phyloP scores from a whole-genome alignment of 1,284 basidiomycete genomes.

The Naganishia sp. region DNA sequence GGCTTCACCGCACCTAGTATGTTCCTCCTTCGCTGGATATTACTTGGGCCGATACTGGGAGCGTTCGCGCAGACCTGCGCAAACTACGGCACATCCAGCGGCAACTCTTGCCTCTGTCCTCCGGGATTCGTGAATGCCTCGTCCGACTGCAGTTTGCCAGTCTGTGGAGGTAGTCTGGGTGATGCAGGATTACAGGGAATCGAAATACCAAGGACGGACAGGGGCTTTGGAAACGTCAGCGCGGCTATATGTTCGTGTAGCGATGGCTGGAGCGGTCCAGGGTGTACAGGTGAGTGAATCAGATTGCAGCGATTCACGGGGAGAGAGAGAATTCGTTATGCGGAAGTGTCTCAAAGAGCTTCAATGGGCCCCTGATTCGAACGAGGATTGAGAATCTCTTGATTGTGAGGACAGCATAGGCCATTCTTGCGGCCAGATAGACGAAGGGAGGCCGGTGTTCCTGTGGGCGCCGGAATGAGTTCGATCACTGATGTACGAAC shows the following conservation, averaged over 20 bases:
- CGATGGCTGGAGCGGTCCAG: conserved; percentile 70
- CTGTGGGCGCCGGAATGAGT: no score
- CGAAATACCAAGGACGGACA: conserved; percentile 44
- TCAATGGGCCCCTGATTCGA: no score
- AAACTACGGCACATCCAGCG: conserved; percentile 65
- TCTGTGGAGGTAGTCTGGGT: conserved; percentile 77
- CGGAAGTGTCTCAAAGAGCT: no score
- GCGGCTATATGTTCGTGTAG: conserved; percentile 65
- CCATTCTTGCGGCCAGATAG: no score
- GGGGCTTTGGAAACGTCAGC: conserved; percentile 65
- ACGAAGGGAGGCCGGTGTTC: no score
- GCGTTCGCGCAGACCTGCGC: conserved; percentile 58
- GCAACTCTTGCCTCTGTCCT: conserved; percentile 69
- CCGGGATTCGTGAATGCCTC: conserved; percentile 57
- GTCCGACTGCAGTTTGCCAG: conserved; percentile 53
- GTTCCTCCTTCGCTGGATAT: background rate
- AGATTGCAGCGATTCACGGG: no score
- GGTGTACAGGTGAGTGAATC: conserved; percentile 63
- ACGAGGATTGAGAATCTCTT: no score
- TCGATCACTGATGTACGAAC: no score
- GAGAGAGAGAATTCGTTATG: no score
- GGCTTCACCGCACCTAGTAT: background rate
- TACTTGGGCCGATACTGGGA: background rate
- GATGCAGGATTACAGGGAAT: conserved; percentile 47
- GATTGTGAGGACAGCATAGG: no score